Base-by-base conservation (phyloP, 2,329 filamentous ascomycete species). In the Microascus cirrosus region DNA sequence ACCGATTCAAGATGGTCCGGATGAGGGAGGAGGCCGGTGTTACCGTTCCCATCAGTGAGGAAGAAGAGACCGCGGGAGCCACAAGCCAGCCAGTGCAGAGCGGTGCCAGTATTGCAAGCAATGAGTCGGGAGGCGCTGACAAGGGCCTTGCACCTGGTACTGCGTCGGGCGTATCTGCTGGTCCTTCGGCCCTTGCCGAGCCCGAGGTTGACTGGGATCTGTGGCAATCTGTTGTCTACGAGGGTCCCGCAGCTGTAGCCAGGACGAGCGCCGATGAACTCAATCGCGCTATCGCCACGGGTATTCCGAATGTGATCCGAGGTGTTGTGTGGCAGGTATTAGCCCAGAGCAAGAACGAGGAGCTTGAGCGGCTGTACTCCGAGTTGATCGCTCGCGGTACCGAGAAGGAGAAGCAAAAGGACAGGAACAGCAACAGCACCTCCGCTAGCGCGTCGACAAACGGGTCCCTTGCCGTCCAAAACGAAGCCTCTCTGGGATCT, bases 261-360 rank as follows among this genome's bases (percentile, higher is more conserved):
- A 84, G 90, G 60, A 91, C 90, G 3, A 96, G 91, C 66, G 81
- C 93, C 0, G 90, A 95, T 65, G 92, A 96, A 69, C 76, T 99
- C 59, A 96, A 93, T 67, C 84, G 81, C 63, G 92, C 94, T 24
- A 96, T 99, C 64, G 89, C 93, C 55, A 89, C 87, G 45, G 94
- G 94, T 35, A 99, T 99, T 59, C 94, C 94, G 1, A 91, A 87
- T 63, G 93, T 92, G 2, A 96, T 99, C 61, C 86, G 94, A 59
- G 95, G 94, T n/a, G 94, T 99, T 2, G 92, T 99, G 55, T 99
- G 94, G 94, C 94, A 99, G 72, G 93, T 97, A 8, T 76, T 99
- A 61, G 91, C 94, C 3, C 90, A 96, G 68, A 96, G 92, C 74
- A 95, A 96, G 71, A 95, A 90, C 64, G 87, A 93, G 60, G 90